Conservation (phyloP, 163 green algal species). For the Chloromonas sp. region DNA sequence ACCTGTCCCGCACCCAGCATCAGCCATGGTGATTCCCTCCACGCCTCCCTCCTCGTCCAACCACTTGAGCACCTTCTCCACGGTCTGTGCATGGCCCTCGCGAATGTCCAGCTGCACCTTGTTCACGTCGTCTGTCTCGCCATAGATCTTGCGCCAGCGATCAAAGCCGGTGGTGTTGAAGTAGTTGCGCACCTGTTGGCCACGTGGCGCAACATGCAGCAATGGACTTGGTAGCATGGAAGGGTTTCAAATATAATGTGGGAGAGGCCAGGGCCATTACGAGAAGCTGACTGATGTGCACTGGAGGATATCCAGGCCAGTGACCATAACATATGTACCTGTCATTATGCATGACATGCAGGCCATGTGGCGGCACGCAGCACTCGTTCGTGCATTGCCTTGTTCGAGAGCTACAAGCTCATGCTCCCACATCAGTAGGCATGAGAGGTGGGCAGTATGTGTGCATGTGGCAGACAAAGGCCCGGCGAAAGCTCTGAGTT, state of each 20-base stretch:
- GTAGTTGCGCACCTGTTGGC: conserved; percentile 78
- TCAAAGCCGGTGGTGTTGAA: conserved; percentile 93
- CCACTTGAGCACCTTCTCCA: conserved; percentile 89
- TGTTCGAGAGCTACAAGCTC: too few relatives aligned
- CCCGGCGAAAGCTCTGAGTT: not conserved
- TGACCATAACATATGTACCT: too few relatives aligned
- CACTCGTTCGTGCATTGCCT: too few relatives aligned
- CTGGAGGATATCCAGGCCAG: not conserved
- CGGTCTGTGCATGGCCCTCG: conserved; percentile 83
- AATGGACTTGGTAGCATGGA: not conserved
- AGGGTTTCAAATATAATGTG: not conserved
- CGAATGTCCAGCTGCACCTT: conserved; percentile 96
- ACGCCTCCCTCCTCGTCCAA: conserved; percentile 73
- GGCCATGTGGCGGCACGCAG: too few relatives aligned
- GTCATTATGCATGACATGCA: too few relatives aligned
- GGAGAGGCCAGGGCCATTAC: not conserved
- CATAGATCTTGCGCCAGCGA: conserved; percentile 97
- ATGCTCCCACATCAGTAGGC: not conserved
- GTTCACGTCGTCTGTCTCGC: conserved; percentile 97
- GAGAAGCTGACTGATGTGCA: not conserved
- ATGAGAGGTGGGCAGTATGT: not conserved
- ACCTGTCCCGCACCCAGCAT: conserved; percentile 92
- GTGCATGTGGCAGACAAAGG: not conserved
- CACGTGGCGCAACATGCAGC: not conserved
- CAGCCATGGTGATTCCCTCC: conserved; percentile 70